Evolutionary conservation across 1,139 yeast species (phyloP), one percentile per base, ranked within the genome.

Genomic region (Yamadazyma membranifaciens): DNA sequence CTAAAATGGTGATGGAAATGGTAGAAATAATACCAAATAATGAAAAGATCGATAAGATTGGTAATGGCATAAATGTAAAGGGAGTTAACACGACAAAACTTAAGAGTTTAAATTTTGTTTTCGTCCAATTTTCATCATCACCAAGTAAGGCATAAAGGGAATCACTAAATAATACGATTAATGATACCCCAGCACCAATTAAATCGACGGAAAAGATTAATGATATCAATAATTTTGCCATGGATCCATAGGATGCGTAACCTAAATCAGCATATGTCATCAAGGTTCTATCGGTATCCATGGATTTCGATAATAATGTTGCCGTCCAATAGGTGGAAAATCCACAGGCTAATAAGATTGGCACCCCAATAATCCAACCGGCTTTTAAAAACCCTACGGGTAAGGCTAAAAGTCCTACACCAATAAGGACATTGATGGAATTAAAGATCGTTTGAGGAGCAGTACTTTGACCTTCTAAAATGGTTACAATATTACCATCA

Each of bases 261-360:
- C 91, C 94, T 50, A 87, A 69, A 60, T 89, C 97, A 5, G 95
- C 95, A 59, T 89, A 91, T 0, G 96, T 87, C 75, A 83, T 83
- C 48, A 91, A 69, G 0, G 91, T 80, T 9, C 74, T 77, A 57
- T 87, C 91, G 1, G 85, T 80, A 50, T 83, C 89, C 76, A 87
- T 68, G 1, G 73, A 54, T 35, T 54, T 59, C 1, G 75, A 69
- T 36, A 73, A 57, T 29, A 73, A 59, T 1, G 62, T 50, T 2
- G 78, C 78, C 2, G 73, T 65, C 77, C 77, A 72, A 45, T 60
- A 70, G 1, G 77, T 71, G 10, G 67, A 47, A 30, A 66, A 42
- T 3, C 75, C 75, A 55, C 77, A 69, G 4, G 53, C 41, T n/a
- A 67, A 42, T 36, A 73, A 59, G 5, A 70, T 45, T 0, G 74